Base-by-base conservation (phyloP, 139 green algal species). In the Trebouxia sp. region DNA sequence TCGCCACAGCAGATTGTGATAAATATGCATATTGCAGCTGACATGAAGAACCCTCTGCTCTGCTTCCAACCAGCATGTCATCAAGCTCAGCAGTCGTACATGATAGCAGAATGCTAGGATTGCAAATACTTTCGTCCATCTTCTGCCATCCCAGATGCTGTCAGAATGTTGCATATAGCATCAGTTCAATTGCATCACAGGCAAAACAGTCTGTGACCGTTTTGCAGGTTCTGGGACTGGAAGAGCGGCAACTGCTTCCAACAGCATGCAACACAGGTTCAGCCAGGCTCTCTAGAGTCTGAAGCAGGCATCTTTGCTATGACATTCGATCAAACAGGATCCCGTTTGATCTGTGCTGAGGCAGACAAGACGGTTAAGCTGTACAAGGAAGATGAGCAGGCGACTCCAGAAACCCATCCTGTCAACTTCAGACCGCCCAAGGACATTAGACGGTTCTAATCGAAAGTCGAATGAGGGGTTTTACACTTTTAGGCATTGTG, bases 331-430 rank as follows among this genome's bases (percentile, higher is more conserved):
- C 12, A 82, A 47, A 95, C 89, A 15, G 94, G 94, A 47, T 87
- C 86, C 2, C 90, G 95, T 7, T 89, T 98, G 67, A 83, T 98
- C 6, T 97, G 94, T 1, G 94, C 89, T 65, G 95, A 98, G 84
- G 96, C 93, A 5, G 96, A 99, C 88, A 99, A 99, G 88, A 98
- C 95, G 17, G 93, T 99, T 81, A 98, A 98, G 84, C 96, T 99
- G 90, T 99, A 93, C 93, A 95, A 96, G 79, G 92, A 98, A 87
- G 96, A 98, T 74, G 84, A 91, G 55, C 78, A 85, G 3, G 97
- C 96, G 24, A 98, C 96, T 0, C 91, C 89, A 5, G 92, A 98
- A 50, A 95, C 85, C 1, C 91, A 98, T 79, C 96, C 96, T 30
- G 51, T 98, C 22, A 80, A 91, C 8, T 99, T 97, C 90, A 58